Percentiles rank a stretch among this genome's conserved stretches.
These are phyloP conservation scores for Ajuga reptans DNA, from an alignment of 305 asterid genomes.

Conservation along the genomic window DNA sequence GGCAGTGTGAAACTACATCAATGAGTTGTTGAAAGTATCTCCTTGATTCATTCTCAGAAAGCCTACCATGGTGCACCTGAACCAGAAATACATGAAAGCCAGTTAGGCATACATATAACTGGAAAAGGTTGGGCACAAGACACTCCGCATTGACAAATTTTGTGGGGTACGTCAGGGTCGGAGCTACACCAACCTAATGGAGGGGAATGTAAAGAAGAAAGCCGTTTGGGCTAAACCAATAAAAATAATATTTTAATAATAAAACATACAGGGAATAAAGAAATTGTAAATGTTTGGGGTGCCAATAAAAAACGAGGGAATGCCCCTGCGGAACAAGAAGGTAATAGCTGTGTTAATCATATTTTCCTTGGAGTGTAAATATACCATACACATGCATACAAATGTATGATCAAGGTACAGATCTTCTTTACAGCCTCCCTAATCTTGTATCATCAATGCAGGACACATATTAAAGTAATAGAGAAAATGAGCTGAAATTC, in stretches of 20 bases:
- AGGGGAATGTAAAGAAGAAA: not conserved
- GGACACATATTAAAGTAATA: not conserved
- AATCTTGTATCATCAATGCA: not conserved
- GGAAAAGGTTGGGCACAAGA: not conserved
- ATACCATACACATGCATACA: constrained; percentile 8
- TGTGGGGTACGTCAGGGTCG: not conserved
- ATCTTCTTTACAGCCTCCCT: constrained; percentile 6
- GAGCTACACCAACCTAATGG: not conserved
- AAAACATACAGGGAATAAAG: not conserved
- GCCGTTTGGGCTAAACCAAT: not conserved
- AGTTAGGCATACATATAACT: constrained; percentile 3
- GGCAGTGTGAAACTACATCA: constrained; percentile 88
- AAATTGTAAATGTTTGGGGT: not conserved
- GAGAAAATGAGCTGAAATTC: not conserved
- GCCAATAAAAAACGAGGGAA: not conserved
- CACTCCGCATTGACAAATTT: not conserved
- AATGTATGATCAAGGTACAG: not conserved
- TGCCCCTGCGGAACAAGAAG: not conserved
- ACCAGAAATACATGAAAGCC: constrained; percentile 15
- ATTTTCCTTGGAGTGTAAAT: not conserved
- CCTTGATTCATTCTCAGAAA: constrained; percentile 77
- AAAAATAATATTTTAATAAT: too few species aligned
- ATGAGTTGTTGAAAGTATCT: constrained; percentile 87
- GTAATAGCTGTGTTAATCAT: constrained; percentile 1
- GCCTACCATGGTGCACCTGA: constrained; percentile 74